Evolutionary conservation across 768 basidiomycete genomes (phyloP), one percentile per base, ranked within the genome.

Genomic region (Leccinum olivaceopallidum): DNA sequence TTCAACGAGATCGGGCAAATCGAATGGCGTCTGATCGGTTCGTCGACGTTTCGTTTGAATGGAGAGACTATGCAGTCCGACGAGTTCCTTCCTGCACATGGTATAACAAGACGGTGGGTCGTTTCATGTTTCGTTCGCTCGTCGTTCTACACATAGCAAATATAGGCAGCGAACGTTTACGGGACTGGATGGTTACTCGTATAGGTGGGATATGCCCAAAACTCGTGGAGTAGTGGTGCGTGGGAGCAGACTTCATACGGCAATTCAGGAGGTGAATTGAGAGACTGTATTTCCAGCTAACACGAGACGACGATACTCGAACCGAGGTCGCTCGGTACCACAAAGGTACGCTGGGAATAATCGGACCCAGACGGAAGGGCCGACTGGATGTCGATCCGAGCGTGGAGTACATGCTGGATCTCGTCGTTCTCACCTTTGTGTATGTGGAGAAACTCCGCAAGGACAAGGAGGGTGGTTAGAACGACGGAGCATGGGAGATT

Each of bases 1-100:
- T 76, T 75, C 56, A 67, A 66, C 0, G 63, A 64, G 6, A 64
- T 75, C 37, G 79, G 70, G 6, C 68, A 71, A 49, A 75, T 79
- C 13, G 70, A 76, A 14, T 76, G 74, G 73, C 68, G 55, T 7
- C 6, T 60, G 2, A 14, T 73, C 9, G 58, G 57, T 22, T 65
- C 73, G 1, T 69, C 76, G 6, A 68, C 60, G 20, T 63, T 79
- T 42, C 68, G 64, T 3, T 68, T 76, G 22, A 58, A 67, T 4
- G 77, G 69, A 6, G 22, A 68, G 16, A 73, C 73, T 57, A 58
- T 71, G 42, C 53, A 63, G 20, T 65, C 71, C 1, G 53, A 56
- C 14, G 51, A 63, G 0, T 77, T 72, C 50, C 60, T 74, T 12
- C 55, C 54, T 49, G 26, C 48, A 0, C 63, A 61, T 53, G 71